Evolutionary conservation across 257 asterid species (phyloP).

Genomic region (Striga asiatica): DNA sequence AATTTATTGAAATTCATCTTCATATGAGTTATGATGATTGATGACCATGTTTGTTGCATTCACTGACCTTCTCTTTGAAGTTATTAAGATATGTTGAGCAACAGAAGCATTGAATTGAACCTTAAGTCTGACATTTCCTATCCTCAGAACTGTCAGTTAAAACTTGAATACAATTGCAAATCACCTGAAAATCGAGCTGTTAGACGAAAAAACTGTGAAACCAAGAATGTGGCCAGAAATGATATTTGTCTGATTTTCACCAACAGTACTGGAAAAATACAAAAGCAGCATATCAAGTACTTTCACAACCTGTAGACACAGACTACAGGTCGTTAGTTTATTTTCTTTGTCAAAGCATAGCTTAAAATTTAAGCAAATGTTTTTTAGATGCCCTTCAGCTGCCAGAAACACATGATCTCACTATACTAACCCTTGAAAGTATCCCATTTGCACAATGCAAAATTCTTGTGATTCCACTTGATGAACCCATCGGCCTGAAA

Average conservation of each 20-base stretch:
- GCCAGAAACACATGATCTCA: not conserved
- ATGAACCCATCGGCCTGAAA: not conserved
- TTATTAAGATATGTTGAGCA: too few relatives aligned
- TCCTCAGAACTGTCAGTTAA: too few relatives aligned
- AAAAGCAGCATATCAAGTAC: not conserved
- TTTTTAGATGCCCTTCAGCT: not conserved
- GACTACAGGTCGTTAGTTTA: not conserved
- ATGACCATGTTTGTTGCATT: too few relatives aligned
- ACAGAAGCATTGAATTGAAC: too few relatives aligned
- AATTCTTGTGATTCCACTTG: not conserved
- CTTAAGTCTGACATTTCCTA: too few relatives aligned
- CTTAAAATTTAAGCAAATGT: not conserved
- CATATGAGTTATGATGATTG: too few relatives aligned
- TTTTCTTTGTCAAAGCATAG: not conserved
- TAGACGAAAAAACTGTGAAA: not conserved
- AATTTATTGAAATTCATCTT: too few relatives aligned
- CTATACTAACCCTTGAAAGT: not conserved
- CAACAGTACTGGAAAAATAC: not conserved
- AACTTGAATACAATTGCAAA: too few relatives aligned
- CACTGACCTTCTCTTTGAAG: too few relatives aligned
- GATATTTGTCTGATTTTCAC: not conserved
- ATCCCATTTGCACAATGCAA: not conserved
- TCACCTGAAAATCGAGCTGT: not conserved
- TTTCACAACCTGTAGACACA: not conserved
- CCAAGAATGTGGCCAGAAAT: not conserved